Base-by-base conservation (phyloP, 192 early-diverging fungal genomes). In the Coemansia furcata region DNA sequence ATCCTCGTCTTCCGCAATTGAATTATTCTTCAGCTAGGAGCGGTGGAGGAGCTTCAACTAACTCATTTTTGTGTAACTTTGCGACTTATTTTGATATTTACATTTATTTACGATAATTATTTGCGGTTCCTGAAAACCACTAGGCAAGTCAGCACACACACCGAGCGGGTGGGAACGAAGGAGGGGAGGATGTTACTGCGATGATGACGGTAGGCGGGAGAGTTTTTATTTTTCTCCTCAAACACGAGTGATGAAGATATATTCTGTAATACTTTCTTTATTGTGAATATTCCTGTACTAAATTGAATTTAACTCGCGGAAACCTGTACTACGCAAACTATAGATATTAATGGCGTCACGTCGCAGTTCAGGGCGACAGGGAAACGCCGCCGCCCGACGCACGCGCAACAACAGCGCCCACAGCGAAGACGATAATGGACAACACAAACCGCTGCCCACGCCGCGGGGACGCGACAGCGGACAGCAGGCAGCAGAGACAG, bases 261-360 rank as follows among this genome's bases (percentile, higher is more conserved):
- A 49, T 49, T 49, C 23, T 49, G 46, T n/a, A n/a, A 49, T 19
- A 23, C 23, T 49, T 52, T 52, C 33, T 52, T 9, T 26, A 19
- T 15, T 33, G 21, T 68, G 58, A 30, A 30, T 30, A 19, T 14
- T 21, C 3, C 15, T 32, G 3, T 54, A 52, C 46, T 49, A 26
- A 49, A 19, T 21, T 49, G 19, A 49, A 46, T 49, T 21, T 23
- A 62, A 26, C 14, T 21, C 19, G 23, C 2, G 6, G 42, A 39
- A 14, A 14, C 10, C 11, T 29, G 23, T 52, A 11, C 49, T 55
- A 33, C 33, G 33, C 49, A 52, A 52, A 29, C 54, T 59, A 39
- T 67, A 59, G 65, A 57, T 59, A 66, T 44, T n/a, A 50, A 65
- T 65, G 63, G 47, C 65, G 4, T 52, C 66, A 26, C 66, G 66